A percentile compares a stretch with the other conserved stretches of the same genome.
Conservation (phyloP, 495 filamentous ascomycete genomes). For the Penicillium diatomitis region DNA sequence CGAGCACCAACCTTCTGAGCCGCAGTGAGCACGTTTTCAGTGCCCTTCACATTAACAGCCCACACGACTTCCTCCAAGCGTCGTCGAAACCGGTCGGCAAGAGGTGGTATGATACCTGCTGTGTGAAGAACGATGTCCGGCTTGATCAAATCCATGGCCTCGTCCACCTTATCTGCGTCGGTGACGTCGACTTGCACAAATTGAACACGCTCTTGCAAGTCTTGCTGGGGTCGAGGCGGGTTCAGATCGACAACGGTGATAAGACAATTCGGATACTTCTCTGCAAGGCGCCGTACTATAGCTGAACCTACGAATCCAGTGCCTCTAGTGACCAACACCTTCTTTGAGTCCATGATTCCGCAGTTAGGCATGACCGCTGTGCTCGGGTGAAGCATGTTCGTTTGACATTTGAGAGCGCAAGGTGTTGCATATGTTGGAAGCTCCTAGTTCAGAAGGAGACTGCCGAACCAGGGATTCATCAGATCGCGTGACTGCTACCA, state of each 20-base stretch:
- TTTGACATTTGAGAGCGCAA: too few relatives aligned
- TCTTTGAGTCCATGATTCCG: conserved; percentile 7
- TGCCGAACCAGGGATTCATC: background rate
- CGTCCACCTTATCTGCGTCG: conserved; percentile 14
- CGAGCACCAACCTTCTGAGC: conserved; percentile 38
- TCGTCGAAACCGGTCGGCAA: conserved; percentile 33
- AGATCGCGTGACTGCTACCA: conserved; percentile 4
- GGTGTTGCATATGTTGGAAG: too few relatives aligned
- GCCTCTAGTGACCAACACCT: conserved; percentile 47
- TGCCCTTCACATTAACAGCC: conserved; percentile 50
- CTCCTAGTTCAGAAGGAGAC: background rate
- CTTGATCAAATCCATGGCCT: conserved; percentile 19
- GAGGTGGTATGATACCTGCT: conserved; percentile 34
- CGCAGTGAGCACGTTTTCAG: conserved; percentile 45
- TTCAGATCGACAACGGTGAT: conserved; percentile 37
- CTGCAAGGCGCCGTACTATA: conserved; percentile 31
- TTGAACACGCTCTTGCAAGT: conserved; percentile 16
- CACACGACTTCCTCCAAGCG: conserved; percentile 27
- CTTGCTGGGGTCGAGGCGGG: conserved; percentile 22
- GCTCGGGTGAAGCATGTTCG: too few relatives aligned
- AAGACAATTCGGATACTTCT: conserved; percentile 32
- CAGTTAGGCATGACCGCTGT: background rate
- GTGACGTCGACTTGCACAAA: conserved; percentile 36
- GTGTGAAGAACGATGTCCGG: conserved; percentile 40
- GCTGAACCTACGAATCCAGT: conserved; percentile 42